These are phyloP conservation scores for Crithidia sp. DNA, from an alignment of 208 protist species.

Conservation along the genomic window DNA sequence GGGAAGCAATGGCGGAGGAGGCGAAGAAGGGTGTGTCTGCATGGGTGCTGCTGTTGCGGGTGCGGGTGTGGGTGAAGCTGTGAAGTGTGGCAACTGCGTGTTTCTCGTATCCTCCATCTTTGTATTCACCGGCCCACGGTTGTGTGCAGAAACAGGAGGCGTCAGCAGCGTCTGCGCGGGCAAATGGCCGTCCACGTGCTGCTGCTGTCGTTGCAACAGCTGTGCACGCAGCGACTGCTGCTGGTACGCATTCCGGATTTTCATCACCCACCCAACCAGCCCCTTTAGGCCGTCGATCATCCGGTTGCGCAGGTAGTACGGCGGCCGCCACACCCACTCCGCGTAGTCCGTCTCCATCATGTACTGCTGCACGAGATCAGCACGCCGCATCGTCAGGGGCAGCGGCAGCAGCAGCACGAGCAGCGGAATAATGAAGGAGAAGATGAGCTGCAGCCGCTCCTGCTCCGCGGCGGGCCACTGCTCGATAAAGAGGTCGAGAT, in stretches of 20 bases:
- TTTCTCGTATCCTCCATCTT: too few relatives aligned
- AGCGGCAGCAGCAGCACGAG: constrained; percentile 58
- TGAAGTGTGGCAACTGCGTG: too few relatives aligned
- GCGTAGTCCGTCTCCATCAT: constrained; percentile 55
- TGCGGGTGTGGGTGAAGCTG: too few relatives aligned
- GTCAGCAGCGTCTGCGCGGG: constrained; percentile 1
- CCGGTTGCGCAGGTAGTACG: constrained; percentile 37
- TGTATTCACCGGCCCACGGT: too few relatives aligned
- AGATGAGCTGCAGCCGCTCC: constrained; percentile 39
- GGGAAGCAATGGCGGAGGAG: neutral
- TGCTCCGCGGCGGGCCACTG: constrained; percentile 30
- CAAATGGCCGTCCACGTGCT: constrained; percentile 11
- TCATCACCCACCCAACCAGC: constrained; percentile 12
- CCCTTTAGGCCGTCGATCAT: constrained; percentile 26
- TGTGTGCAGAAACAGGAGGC: too few relatives aligned
- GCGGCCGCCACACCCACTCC: constrained; percentile 61
- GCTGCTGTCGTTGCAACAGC: constrained; percentile 25
- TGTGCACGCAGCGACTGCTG: constrained; percentile 15
- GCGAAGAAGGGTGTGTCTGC: too few relatives aligned
- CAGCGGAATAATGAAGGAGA: constrained; percentile 58
- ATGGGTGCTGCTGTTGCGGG: too few relatives aligned
- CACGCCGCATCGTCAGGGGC: constrained; percentile 48
- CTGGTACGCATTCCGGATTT: constrained; percentile 26
- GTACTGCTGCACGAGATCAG: constrained; percentile 49
- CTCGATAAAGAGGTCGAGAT: constrained; percentile 48